Evolutionary conservation across 768 basidiomycete species (phyloP).

Genomic region (Lactarius sp.): DNA sequence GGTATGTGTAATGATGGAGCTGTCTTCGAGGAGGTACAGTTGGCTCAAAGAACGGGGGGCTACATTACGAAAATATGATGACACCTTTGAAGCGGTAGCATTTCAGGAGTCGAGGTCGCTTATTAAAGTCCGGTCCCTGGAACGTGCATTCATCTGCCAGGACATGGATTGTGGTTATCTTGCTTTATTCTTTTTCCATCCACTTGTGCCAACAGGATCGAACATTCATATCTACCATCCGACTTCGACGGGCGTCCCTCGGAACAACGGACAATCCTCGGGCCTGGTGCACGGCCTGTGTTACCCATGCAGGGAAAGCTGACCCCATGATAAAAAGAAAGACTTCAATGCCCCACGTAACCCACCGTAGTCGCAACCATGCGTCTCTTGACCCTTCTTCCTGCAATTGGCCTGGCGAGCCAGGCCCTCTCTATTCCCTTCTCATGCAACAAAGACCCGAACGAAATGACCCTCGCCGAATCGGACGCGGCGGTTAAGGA

Average conservation of each 20-base stretch:
- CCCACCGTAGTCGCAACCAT: conserved; percentile 3
- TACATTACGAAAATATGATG: background rate
- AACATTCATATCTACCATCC: background rate
- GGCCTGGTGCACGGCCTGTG: background rate
- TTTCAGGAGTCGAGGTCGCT: background rate
- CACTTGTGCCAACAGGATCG: background rate
- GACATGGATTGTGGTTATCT: background rate
- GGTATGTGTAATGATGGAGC: too few species aligned
- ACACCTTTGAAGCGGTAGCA: background rate
- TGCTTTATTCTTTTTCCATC: background rate
- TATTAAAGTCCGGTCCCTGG: background rate
- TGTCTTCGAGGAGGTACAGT: too few species aligned
- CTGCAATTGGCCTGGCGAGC: conserved; percentile 3
- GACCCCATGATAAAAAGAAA: background rate
- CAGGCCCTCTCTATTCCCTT: background rate
- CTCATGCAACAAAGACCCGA: conserved; percentile 2
- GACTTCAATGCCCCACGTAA: background rate
- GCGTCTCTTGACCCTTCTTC: conserved; percentile 9
- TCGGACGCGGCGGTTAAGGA: conserved; percentile 3
- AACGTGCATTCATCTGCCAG: background rate
- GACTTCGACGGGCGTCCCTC: background rate
- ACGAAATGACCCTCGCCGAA: conserved; percentile 10
- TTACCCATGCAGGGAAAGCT: background rate
- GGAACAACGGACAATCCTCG: background rate
- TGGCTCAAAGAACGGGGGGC: background rate